phyloP scores from a whole-genome alignment of 148 eudicot species.

The Cornus kousa region DNA sequence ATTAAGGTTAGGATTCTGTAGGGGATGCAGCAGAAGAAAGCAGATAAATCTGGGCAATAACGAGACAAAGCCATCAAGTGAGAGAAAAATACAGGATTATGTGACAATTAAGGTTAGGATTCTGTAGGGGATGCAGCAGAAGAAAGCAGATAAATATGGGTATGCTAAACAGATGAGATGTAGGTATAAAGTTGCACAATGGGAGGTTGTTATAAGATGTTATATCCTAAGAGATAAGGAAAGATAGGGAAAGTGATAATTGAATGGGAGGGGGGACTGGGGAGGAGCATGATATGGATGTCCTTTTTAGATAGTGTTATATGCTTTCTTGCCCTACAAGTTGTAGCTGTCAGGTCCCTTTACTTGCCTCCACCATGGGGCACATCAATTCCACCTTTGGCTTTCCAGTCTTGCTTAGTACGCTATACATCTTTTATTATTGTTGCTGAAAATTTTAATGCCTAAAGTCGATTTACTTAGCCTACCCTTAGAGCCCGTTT shows the following conservation, averaged over 20 bases:
- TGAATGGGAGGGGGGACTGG: constrained; percentile 13
- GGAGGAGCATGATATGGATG: constrained; percentile 11
- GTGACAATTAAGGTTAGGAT: not conserved
- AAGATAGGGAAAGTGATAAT: constrained; percentile 5
- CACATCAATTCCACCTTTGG: constrained; percentile 1
- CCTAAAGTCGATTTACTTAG: not conserved
- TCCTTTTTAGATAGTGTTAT: constrained; percentile 10
- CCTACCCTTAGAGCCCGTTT: too few species aligned
- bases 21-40: constrained; percentile 7
- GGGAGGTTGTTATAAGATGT: not conserved
- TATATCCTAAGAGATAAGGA: constrained; percentile 16
- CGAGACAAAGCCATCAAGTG: not conserved
- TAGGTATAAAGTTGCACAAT: constrained; percentile 14
- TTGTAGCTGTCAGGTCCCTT: constrained; percentile 25
- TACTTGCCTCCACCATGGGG: constrained; percentile 20
- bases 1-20: not conserved
- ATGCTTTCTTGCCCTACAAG: constrained; percentile 10
- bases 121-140: not conserved
- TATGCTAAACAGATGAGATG: constrained; percentile 11
- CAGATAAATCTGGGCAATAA: not conserved
- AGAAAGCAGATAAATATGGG: not conserved
- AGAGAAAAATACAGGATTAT: not conserved
- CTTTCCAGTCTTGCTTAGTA: not conserved
- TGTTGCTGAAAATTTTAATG: not conserved
- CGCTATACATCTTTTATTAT: not conserved